Conservation (phyloP, 1,284 basidiomycete genomes). For the Veloboletus limbatus region DNA sequence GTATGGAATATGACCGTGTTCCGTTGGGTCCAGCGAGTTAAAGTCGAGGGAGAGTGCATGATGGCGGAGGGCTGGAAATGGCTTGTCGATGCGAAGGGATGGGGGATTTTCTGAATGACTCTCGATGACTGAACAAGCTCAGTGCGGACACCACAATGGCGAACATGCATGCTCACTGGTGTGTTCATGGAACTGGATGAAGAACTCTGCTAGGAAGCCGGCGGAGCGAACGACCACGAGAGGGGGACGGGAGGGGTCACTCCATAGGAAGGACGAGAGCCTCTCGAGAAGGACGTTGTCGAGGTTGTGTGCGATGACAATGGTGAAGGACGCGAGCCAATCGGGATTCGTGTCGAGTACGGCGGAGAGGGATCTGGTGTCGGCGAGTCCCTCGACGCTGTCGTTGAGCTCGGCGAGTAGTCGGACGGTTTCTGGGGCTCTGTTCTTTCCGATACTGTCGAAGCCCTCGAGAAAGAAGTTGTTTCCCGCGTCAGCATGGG, state of each 20-base stretch:
- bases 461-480: conserved; percentile 92
- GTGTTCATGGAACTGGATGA: conserved; percentile 87
- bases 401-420: conserved; percentile 88
- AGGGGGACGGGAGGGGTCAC: conserved; percentile 53
- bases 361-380: conserved; percentile 53
- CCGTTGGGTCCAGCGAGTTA: conserved; percentile 74
- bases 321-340: conserved; percentile 60
- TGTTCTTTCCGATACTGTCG: conserved; percentile 73
- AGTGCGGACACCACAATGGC: not conserved
- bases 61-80: conserved; percentile 79
- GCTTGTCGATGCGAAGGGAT: conserved; percentile 84
- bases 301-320: conserved; percentile 86
- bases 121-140: conserved; percentile 70
- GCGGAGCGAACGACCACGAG: conserved; percentile 78
- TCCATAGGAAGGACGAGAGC: conserved; percentile 71
- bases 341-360: conserved; percentile 55
- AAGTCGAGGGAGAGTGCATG: conserved; percentile 75
- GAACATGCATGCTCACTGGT: conserved; percentile 52
- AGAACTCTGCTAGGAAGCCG: conserved; percentile 87
- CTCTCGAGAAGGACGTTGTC: conserved; percentile 51
- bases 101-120: conserved; percentile 85
- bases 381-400: conserved; percentile 72
- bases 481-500: conserved; percentile 82
- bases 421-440: conserved; percentile 78
- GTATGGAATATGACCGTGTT: conserved; percentile 86